Evolutionary conservation across 441 rosid genomes (phyloP).

Genomic region (Metrosideros polymorpha): DNA sequence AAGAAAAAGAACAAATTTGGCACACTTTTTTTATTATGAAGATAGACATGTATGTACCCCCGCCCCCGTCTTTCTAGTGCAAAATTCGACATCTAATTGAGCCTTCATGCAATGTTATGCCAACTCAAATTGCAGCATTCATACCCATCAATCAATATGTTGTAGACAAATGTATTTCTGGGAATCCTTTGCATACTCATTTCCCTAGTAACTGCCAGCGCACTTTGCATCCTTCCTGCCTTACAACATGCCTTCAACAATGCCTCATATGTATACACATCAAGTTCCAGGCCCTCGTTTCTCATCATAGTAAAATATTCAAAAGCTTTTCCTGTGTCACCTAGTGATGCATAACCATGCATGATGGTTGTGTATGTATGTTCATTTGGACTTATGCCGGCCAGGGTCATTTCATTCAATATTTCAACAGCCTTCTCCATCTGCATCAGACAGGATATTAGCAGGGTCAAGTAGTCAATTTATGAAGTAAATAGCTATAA

Average conservation of each 20-base stretch:
- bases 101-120: background rate
- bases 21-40: background rate
- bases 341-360: slow-evolving; percentile 94
- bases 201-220: slow-evolving; percentile 91
- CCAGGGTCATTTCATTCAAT: slow-evolving; percentile 78
- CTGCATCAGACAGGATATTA: slow-evolving; percentile 25
- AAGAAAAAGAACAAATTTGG: background rate
- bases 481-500: background rate
- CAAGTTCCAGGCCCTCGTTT: slow-evolving; percentile 80
- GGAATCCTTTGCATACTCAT: slow-evolving; percentile 76
- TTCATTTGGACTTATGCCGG: slow-evolving; percentile 72
- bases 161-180: slow-evolving; percentile 71
- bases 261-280: slow-evolving; percentile 77
- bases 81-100: background rate
- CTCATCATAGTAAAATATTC: slow-evolving; percentile 75
- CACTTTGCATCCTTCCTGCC: slow-evolving; percentile 97
- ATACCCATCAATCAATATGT: slow-evolving; percentile 93
- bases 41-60: background rate
- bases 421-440: slow-evolving; percentile 87
- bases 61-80: background rate
- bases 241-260: slow-evolving; percentile 96
- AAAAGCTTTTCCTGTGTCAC: slow-evolving; percentile 92
- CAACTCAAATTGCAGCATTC: background rate
- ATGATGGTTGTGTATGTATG: slow-evolving; percentile 92
- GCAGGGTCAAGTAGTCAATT: background rate